Evolutionary conservation across 2,329 filamentous ascomycete genomes (phyloP).

Genomic region (Venturia pyrina): DNA sequence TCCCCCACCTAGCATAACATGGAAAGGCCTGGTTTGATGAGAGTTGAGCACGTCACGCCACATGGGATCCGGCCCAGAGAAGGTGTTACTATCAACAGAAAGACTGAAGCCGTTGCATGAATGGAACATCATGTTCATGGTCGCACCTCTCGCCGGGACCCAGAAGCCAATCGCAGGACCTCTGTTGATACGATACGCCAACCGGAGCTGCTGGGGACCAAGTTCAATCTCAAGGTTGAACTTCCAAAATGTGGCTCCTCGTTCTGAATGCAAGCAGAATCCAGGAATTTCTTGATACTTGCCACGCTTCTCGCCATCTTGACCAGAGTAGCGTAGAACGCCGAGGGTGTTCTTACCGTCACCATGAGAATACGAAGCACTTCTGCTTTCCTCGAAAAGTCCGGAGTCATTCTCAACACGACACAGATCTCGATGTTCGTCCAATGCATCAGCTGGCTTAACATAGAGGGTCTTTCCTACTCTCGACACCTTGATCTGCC

Average conservation of each 20-base stretch:
- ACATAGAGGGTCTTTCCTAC: slow-evolving; percentile 82
- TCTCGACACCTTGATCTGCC: slow-evolving; percentile 74
- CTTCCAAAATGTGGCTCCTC: slow-evolving; percentile 89
- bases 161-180: slow-evolving; percentile 86
- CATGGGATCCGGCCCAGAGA: slow-evolving; percentile 88
- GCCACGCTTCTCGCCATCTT: slow-evolving; percentile 71
- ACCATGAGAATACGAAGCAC: slow-evolving; percentile 26
- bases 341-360: not conserved
- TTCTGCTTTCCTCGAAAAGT: slow-evolving; percentile 62
- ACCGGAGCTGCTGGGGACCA: slow-evolving; percentile 63
- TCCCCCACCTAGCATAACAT: slow-evolving; percentile 95
- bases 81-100: slow-evolving; percentile 64
- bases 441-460: slow-evolving; percentile 75
- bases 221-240: slow-evolving; percentile 95
- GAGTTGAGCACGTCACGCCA: slow-evolving; percentile 93
- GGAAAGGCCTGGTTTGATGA: slow-evolving; percentile 87
- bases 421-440: slow-evolving; percentile 70
- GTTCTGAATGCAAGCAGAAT: slow-evolving; percentile 71
- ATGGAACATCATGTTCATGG: slow-evolving; percentile 99
- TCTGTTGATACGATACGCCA: slow-evolving; percentile 91
- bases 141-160: slow-evolving; percentile 73
- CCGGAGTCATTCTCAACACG: slow-evolving; percentile 72
- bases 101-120: slow-evolving; percentile 94
- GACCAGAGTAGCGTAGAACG: slow-evolving; percentile 32
- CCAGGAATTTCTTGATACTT: slow-evolving; percentile 78